A percentile compares a stretch with the other conserved stretches of the same genome.
Evolutionary conservation across 768 basidiomycete genomes (phyloP).

Genomic region (Inosperma sp.): DNA sequence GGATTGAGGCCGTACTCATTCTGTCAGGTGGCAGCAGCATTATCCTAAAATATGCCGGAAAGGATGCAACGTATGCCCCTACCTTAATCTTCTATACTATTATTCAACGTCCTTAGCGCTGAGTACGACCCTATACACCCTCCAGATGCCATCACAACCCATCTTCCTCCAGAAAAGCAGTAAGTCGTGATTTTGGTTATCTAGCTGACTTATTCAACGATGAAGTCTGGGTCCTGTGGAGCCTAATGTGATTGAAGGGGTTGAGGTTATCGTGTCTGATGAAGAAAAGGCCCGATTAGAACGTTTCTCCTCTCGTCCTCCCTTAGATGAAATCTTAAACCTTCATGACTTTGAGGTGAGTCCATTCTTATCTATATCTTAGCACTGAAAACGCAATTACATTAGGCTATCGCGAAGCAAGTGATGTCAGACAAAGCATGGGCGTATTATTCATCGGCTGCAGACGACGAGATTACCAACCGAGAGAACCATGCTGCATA

Average conservation of each 20-base stretch:
- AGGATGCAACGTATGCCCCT: constrained; percentile 72
- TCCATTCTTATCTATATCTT: background rate
- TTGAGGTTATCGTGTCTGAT: constrained; percentile 58
- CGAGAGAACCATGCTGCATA: constrained; percentile 90
- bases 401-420: constrained; percentile 72
- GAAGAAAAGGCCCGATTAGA: constrained; percentile 67
- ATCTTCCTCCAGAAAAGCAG: constrained; percentile 85
- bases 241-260: constrained; percentile 57
- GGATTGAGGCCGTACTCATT: constrained; percentile 2
- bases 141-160: constrained; percentile 68
- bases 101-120: constrained; percentile 36
- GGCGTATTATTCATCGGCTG: constrained; percentile 96
- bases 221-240: constrained; percentile 68
- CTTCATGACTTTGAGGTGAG: constrained; percentile 62
- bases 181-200: constrained; percentile 28
- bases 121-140: constrained; percentile 92
- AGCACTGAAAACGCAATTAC: background rate
- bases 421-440: constrained; percentile 86
- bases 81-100: background rate
- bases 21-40: constrained; percentile 71
- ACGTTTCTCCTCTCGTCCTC: constrained; percentile 59
- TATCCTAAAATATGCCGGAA: constrained; percentile 84
- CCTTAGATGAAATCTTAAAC: constrained; percentile 75
- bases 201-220: background rate
- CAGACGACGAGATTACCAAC: constrained; percentile 90